phyloP scores from a whole-genome alignment of 2,329 filamentous ascomycete genomes.

The Periconia sp. region DNA sequence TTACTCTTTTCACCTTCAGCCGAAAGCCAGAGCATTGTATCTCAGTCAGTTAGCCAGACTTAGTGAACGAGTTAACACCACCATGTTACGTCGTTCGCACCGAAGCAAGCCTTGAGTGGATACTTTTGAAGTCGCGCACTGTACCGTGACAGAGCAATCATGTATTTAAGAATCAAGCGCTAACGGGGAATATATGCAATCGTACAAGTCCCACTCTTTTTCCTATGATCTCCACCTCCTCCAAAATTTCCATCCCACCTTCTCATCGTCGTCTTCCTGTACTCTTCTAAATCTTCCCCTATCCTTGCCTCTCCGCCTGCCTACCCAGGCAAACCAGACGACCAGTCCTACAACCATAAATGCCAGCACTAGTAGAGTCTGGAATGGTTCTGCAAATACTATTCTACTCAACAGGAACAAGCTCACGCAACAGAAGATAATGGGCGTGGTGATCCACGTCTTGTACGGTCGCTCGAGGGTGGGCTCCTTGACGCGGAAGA shows the following conservation, averaged over 20 bases:
- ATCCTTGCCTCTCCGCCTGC: conserved; percentile 51
- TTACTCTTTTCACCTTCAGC: no score
- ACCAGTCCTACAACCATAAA: conserved; percentile 86
- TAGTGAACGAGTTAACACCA: no score
- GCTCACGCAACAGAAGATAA: conserved; percentile 98
- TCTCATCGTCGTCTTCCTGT: conserved; percentile 22
- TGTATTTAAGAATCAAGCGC: no score
- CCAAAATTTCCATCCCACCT: conserved; percentile 51
- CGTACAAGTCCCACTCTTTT: no score
- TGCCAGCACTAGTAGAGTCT: conserved; percentile 83
- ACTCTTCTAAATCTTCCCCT: conserved; percentile 30
- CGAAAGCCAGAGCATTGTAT: no score
- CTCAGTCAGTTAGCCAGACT: no score
- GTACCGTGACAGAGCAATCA: no score
- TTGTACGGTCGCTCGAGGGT: conserved; percentile 87
- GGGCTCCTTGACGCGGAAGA: conserved; percentile 86
- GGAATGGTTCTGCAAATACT: conserved; percentile 87
- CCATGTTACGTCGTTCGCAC: no score
- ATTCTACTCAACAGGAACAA: conserved; percentile 88
- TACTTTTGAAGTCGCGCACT: no score
- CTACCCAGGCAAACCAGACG: conserved; percentile 87
- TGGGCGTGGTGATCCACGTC: conserved; percentile 96
- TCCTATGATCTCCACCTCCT: conserved; percentile 44
- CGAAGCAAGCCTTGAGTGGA: no score
- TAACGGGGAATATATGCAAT: no score